Percentiles rank a stretch among this genome's conserved stretches.
These are phyloP conservation scores for Cyclocybe cylindracea DNA, from an alignment of 768 basidiomycete genomes.

Conservation along the genomic window DNA sequence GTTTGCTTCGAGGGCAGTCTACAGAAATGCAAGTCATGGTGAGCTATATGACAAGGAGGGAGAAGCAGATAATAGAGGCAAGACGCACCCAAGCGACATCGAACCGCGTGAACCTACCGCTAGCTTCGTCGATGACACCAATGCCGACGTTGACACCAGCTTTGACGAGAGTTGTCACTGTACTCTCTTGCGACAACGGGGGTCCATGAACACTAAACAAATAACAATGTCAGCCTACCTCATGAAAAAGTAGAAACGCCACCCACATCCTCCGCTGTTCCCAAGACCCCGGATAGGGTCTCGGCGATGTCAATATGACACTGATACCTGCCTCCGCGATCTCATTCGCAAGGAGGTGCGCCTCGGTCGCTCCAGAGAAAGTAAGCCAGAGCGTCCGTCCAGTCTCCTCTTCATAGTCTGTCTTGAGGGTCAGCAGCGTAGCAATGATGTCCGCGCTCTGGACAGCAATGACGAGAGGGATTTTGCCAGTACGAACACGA, in stretches of 20 bases:
- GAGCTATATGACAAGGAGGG: background rate
- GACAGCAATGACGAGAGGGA: conserved; percentile 67
- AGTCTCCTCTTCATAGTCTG: conserved; percentile 43
- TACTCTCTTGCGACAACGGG: conserved; percentile 59
- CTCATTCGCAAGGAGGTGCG: conserved; percentile 62
- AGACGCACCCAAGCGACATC: conserved; percentile 56
- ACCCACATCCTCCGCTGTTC: conserved; percentile 63
- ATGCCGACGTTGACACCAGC: conserved; percentile 67
- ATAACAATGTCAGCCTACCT: background rate
- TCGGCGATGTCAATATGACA: conserved; percentile 65
- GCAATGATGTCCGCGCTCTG: conserved; percentile 79
- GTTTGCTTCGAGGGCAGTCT: conserved; percentile 29
- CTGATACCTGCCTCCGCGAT: conserved; percentile 63
- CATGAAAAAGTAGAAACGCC: background rate
- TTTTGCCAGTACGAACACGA: conserved; percentile 41
- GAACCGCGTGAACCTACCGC: conserved; percentile 69
- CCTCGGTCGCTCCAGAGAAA: conserved; percentile 62
- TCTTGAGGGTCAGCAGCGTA: conserved; percentile 61
- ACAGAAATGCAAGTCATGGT: background rate
- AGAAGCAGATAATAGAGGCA: background rate
- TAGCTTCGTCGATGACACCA: conserved; percentile 59
- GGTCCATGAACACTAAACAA: conserved; percentile 63
- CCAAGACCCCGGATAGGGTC: conserved; percentile 70
- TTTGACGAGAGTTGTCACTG: conserved; percentile 52
- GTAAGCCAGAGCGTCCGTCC: conserved; percentile 41